Percentiles rank a stretch among this genome's conserved stretches.
These are phyloP conservation scores for Retiboletus flavoniger DNA, from an alignment of 1,284 basidiomycete genomes.

Conservation along the genomic window DNA sequence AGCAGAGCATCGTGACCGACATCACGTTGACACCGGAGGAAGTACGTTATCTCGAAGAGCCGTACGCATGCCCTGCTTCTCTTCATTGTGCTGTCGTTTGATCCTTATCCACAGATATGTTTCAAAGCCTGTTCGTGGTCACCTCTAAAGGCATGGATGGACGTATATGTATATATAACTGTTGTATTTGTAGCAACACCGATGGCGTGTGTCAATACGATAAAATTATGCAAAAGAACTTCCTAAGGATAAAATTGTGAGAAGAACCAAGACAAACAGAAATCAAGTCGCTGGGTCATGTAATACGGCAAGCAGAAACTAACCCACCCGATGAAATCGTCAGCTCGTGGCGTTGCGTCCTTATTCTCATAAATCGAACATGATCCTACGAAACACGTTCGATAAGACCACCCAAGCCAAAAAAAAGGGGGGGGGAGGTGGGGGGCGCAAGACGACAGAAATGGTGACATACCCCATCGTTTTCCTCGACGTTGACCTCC, in stretches of 20 bases:
- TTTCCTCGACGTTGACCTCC: conserved; percentile 60
- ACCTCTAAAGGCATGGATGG: conserved; percentile 1
- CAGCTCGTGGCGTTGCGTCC: conserved; percentile 87
- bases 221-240: conserved; percentile 9
- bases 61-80: neutral
- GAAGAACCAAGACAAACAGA: neutral
- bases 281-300: conserved; percentile 63
- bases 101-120: conserved; percentile 15
- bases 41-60: conserved; percentile 19
- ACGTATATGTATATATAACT: neutral
- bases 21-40: conserved; percentile 30
- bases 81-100: neutral
- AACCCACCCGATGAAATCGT: conserved; percentile 89
- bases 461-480: conserved; percentile 47
- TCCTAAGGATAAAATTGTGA: conserved; percentile 19
- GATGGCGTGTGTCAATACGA: neutral
- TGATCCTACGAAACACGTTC: conserved; percentile 60
- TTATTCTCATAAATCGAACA: conserved; percentile 84
- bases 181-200: conserved; percentile 1
- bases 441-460: neutral
- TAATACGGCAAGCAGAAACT: conserved; percentile 80
- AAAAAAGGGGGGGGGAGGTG: neutral
- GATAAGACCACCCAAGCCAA: neutral
- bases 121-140: conserved; percentile 22
- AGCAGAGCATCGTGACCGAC: conserved; percentile 20